Percentiles rank a stretch among this genome's conserved stretches.
These are phyloP conservation scores for Eucalyptus decipiens DNA, from an alignment of 345 rosid genomes.

Conservation along the genomic window DNA sequence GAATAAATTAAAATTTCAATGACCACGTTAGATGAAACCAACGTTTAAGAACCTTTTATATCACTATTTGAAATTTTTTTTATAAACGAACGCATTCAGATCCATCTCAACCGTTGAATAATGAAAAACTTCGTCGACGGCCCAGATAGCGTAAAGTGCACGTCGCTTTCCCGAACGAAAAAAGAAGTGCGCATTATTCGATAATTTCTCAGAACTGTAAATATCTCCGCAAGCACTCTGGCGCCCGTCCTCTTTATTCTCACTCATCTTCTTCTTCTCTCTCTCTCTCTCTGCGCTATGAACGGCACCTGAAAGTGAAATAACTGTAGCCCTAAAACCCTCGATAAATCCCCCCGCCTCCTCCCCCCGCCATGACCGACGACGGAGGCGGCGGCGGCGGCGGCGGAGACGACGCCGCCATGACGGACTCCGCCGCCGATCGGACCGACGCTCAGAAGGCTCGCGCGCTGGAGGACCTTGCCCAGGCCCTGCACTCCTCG, in stretches of 20 bases:
- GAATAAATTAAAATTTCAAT: too few relatives aligned
- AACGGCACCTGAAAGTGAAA: background rate
- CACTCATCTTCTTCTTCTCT: background rate
- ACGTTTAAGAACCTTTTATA: too few relatives aligned
- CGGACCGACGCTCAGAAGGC: constrained; percentile 2
- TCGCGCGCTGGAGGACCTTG: constrained; percentile 19
- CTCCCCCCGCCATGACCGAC: background rate
- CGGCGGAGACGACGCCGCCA: background rate
- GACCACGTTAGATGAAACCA: too few relatives aligned
- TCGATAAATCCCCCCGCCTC: background rate
- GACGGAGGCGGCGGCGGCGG: background rate
- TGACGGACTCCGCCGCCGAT: constrained; percentile 1
- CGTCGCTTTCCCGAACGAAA: background rate
- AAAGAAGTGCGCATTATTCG: background rate
- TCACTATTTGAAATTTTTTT: too few relatives aligned
- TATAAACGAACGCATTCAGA: background rate
- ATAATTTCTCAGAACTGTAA: background rate
- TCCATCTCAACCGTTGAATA: background rate
- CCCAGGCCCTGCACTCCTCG: constrained; percentile 28
- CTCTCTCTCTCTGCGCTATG: background rate
- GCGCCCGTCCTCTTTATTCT: background rate
- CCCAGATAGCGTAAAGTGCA: background rate
- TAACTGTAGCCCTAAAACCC: background rate
- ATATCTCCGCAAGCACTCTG: background rate
- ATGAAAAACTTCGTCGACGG: background rate